Evolutionary conservation across 805 yeast genomes (phyloP), one percentile per base, ranked within the genome.

Genomic region (Metschnikowia matae): DNA sequence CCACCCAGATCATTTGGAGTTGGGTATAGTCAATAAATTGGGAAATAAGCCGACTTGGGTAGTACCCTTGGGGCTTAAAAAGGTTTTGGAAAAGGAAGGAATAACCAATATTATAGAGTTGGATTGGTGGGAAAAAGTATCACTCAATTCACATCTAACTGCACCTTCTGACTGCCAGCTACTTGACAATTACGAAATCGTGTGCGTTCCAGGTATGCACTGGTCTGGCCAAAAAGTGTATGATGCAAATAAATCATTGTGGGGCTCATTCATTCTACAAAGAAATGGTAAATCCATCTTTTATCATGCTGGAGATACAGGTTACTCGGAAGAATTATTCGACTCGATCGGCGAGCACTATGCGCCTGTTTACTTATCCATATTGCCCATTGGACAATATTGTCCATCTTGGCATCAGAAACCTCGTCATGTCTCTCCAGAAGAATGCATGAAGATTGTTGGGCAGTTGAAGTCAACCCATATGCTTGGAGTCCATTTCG

Each of bases 231-330:
- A 97, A 35, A 78, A 79, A 33, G 66, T 91, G n/a, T 62, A 83
- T 17, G 98, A 92, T 64, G 79, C 95, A 1, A 92, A 92, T 66
- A 70, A 72, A 21, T 80, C 95, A 0, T 70, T 92, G 47, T 92
- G 98, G 98, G 88, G 96, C 59, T 89, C 97, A 0, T 92, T 85
- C 61, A 61, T 92, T 56, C 64, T 92, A 8, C 71, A 82, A 46
- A 79, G 82, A 51, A 79, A 87, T 55, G 84, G 83, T 0, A 74
- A 80, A 56, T 87, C 96, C 0, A 62, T 90, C 0, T 70, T 91
- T 40, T 92, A 83, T 73, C 98, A 92, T 66, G 96, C 92, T 15
- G 98, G 98, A 10, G 98, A 92, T 62, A 89, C 97, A 0, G 98
- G 98, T 0, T 92, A 88, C 64, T 82, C 84, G n/a, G 60, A 76